Conservation (phyloP, 768 basidiomycete genomes). For the Lentinus brumalis region DNA sequence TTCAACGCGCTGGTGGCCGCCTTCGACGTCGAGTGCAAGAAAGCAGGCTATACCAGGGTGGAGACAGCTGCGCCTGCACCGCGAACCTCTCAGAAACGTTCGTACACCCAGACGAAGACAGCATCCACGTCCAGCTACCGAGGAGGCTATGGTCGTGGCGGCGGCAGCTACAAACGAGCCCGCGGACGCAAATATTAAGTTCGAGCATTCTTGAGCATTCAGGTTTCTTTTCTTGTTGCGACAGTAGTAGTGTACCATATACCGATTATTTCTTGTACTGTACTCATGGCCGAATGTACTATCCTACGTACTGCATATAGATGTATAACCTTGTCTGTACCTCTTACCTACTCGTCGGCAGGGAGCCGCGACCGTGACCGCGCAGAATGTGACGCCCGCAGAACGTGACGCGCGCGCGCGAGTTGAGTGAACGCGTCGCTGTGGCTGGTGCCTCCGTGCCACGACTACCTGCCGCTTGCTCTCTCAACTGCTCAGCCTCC, state of each 20-base stretch:
- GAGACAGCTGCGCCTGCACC: not conserved
- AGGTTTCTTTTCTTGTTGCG: too few relatives aligned
- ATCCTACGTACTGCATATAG: too few relatives aligned
- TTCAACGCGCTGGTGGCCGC: conserved; percentile 42
- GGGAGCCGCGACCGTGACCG: conserved; percentile 3
- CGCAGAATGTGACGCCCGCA: too few relatives aligned
- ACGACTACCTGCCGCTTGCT: not conserved
- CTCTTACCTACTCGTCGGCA: too few relatives aligned
- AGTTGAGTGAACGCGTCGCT: conserved; percentile 4
- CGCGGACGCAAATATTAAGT: too few relatives aligned
- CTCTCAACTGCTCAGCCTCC: not conserved
- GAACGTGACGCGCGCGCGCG: conserved; percentile 15
- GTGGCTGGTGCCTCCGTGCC: conserved; percentile 1
- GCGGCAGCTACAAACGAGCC: not conserved
- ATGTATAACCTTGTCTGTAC: too few relatives aligned
- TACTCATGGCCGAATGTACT: too few relatives aligned
- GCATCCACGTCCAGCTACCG: not conserved
- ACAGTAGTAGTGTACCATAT: not conserved
- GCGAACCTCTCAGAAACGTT: conserved; percentile 24
- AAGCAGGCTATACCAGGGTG: conserved; percentile 33
- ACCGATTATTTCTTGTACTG: too few relatives aligned
- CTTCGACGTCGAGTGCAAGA: conserved; percentile 46
- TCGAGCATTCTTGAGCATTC: too few relatives aligned
- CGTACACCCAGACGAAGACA: conserved; percentile 13
- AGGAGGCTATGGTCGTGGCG: conserved; percentile 14